Base-by-base conservation (phyloP, 805 yeast genomes). In the Torulaspora franciscae region DNA sequence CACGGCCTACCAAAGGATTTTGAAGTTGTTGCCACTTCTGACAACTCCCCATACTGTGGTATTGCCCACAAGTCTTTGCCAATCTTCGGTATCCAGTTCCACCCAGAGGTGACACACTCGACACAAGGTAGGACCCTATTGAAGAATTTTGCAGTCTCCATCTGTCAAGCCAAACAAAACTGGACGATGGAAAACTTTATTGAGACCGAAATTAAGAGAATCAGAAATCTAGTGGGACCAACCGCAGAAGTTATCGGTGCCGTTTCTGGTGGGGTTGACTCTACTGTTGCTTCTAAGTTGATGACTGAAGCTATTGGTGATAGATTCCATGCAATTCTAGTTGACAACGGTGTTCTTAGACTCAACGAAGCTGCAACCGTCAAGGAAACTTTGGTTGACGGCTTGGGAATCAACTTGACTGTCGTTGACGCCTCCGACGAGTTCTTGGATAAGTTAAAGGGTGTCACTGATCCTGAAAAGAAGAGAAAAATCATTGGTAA, bases 231-330 rank as follows among this genome's bases (percentile, higher is more conserved):
- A 55, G 97, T 93, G 56, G 99, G 99, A 42, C 97, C 96, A 56
- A 83, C 89, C 46, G 98, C 96, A 46, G 98, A 93, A 72, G 99
- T 93, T 54, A 93, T 93, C 64, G 99, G 99, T 72, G 99, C 99
- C 45, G 99, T 93, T 54, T 88, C 96, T 42, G 99, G 99, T 62
- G 99, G 99, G 75, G 99, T 93, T 52, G 99, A 93, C 72, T 93
- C 99, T 42, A 93, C 99, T 39, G 99, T 93, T 49, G 99, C 97
- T 55, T 97, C 99, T 54, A 93, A 91, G 76, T 78, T 93, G 65
- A 85, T 93, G 95, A 83, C 88, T 54, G 96, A 86, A 73, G 99
- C 99, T 55, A 93, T 93, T 68, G 99, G 99, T 65, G 93, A 87
- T 62, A 81, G 99, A 68, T 93, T 93, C 85, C 99, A 93, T 63